Base-by-base conservation (phyloP, 2,329 filamentous ascomycete genomes). In the Fusarium coicis region DNA sequence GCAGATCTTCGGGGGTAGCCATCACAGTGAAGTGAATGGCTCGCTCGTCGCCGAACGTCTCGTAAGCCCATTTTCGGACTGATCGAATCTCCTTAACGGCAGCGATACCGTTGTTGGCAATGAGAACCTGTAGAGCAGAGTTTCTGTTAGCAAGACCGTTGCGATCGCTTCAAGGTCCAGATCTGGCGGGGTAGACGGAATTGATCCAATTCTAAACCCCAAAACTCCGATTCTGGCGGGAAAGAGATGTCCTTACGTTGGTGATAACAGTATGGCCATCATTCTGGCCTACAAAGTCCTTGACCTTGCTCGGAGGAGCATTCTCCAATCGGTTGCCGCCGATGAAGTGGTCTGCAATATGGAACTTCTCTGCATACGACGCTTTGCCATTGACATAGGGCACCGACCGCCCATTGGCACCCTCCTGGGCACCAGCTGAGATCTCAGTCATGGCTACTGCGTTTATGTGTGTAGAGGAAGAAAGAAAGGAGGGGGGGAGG, bases 21-120 rank as follows among this genome's bases (percentile, higher is more conserved):
- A 99, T 99, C 82, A 99, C 96, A 73, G 96, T 99, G 87, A 99
- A 99, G 82, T 98, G 95, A 81, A 99, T 98, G 79, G 96, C 96
- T 80, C 93, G 91, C 88, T 99, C 96, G 85, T 99, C 95, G 86
- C 96, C 96, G 82, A 99, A 99, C 12, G 94, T 97, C 86, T 99
- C 96, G 91, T 99, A 99, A 70, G 96, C 96, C 96, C 96, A 99
- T 95, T 98, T 99, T 84, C 96, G 93, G 81, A 99, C 96, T 68
- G 96, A 98, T 84, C 96, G 92, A 82, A 99, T 99, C 85, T 99
- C 96, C 86, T 99, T 99, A 84, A 99, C 96, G 81, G 96, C 96
- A 57, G 96, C 96, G 84, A 99, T 99, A 89, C 96, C 96, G 87
- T 99, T 99, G 88, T 99, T 99, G 83, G 96, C 96, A 84, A 99